Evolutionary conservation across 2,329 filamentous ascomycete genomes (phyloP).

Genomic region (Apiospora marii): DNA sequence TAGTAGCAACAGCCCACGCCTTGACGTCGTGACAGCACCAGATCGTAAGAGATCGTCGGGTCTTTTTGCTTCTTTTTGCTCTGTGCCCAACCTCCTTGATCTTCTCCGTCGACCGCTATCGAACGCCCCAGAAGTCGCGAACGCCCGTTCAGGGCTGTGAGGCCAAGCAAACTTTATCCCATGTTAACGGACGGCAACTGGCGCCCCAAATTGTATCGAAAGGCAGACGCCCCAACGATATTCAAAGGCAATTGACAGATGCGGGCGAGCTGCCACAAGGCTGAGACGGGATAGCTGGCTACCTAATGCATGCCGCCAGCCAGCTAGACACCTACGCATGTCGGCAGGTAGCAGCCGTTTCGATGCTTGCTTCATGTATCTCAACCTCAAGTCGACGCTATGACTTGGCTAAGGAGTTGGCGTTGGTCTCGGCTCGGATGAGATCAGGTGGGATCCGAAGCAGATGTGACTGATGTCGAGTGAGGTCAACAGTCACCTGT

Average conservation of each 20-base stretch:
- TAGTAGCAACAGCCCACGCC: background rate
- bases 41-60: background rate
- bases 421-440: background rate
- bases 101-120: background rate
- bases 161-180: constrained; percentile 3
- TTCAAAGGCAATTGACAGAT: constrained; percentile 13
- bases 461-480: background rate
- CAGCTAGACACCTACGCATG: background rate
- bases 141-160: background rate
- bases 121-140: background rate
- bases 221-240: background rate
- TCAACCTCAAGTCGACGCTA: background rate
- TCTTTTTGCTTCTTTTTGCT: background rate
- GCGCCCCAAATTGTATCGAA: background rate
- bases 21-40: background rate
- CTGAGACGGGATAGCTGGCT: background rate
- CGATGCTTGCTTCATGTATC: background rate
- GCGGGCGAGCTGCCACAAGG: background rate
- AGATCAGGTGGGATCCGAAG: background rate
- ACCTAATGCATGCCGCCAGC: background rate
- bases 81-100: background rate
- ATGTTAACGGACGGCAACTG: background rate
- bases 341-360: background rate
- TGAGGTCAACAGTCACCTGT: background rate
- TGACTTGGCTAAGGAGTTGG: background rate